phyloP scores from a whole-genome alignment of 768 basidiomycete genomes.

The Termitomyces sp. region DNA sequence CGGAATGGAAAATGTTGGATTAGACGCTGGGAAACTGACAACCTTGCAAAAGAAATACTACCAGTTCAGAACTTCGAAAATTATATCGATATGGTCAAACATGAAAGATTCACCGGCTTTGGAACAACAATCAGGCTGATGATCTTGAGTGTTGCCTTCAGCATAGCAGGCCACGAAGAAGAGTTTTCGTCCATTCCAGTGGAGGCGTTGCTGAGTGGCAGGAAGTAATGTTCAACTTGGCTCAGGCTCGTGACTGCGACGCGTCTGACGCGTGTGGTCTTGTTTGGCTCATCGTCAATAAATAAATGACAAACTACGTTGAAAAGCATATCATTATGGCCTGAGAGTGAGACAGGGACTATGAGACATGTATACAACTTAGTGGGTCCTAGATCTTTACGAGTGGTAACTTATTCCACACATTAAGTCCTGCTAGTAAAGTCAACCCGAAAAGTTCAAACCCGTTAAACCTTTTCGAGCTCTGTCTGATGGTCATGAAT shows the following conservation, averaged over 20 bases:
- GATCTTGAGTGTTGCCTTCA: constrained; percentile 5
- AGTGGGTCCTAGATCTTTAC: not conserved
- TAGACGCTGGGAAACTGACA: constrained; percentile 10
- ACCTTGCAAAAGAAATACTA: not conserved
- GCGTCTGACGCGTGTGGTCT: not conserved
- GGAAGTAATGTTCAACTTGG: too few species aligned
- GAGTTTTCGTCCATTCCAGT: not conserved
- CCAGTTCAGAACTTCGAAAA: not conserved
- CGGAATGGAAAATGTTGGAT: not conserved
- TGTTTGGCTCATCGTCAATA: too few species aligned
- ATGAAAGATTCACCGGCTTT: constrained; percentile 7
- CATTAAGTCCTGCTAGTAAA: too few species aligned
- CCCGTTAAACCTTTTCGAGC: not conserved
- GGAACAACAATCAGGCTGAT: constrained; percentile 6
- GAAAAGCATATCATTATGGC: not conserved
- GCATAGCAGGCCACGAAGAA: constrained; percentile 1
- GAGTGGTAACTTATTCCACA: too few species aligned
- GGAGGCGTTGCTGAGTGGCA: too few species aligned
- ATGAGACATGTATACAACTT: not conserved
- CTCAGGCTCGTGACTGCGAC: not conserved
- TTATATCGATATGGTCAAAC: not conserved
- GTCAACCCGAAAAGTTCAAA: not conserved
- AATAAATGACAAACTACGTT: not conserved
- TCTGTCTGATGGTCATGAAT: too few species aligned
- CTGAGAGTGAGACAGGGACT: not conserved